Conservation (phyloP, 192 early-diverging fungal species). For the Rhizoclosmatium sp. region DNA sequence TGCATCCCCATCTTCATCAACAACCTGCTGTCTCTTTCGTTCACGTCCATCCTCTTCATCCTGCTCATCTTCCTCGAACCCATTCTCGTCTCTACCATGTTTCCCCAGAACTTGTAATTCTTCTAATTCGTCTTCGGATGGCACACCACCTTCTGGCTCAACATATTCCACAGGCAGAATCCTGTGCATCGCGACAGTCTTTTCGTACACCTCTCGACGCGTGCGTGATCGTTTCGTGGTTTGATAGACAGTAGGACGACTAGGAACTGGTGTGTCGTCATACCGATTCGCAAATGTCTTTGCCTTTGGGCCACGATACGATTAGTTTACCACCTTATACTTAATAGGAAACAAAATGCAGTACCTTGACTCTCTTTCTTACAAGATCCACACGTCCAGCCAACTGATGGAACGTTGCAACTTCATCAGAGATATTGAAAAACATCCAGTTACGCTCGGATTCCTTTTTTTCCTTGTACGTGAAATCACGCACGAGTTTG, state of each 20-base stretch:
- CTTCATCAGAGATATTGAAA: conserved; percentile 29
- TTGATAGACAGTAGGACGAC: conserved; percentile 1
- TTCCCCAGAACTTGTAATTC: not conserved
- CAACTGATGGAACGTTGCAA: conserved; percentile 19
- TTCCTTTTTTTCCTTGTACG: conserved; percentile 16
- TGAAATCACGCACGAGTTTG: conserved; percentile 31
- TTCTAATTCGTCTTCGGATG: not conserved
- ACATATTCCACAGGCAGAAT: conserved; percentile 18
- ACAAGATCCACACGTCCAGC: conserved; percentile 24
- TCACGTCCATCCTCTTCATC: not conserved
- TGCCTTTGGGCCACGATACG: not conserved
- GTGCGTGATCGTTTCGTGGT: conserved; percentile 3
- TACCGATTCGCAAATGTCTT: not conserved
- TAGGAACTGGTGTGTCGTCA: not conserved
- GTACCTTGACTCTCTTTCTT: conserved; percentile 27
- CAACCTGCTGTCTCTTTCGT: not conserved
- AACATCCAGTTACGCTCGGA: conserved; percentile 14
- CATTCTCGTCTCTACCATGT: conserved; percentile 1
- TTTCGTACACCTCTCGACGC: not conserved
- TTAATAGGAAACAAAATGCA: not conserved
- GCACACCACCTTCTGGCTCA: conserved; percentile 5
- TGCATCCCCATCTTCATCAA: conserved; percentile 40
- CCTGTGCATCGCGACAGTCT: conserved; percentile 8
- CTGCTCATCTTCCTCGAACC: conserved; percentile 14
- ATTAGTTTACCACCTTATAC: not conserved